Evolutionary conservation across 495 filamentous ascomycete genomes (phyloP).

Genomic region (Talaromyces borbonicus): DNA sequence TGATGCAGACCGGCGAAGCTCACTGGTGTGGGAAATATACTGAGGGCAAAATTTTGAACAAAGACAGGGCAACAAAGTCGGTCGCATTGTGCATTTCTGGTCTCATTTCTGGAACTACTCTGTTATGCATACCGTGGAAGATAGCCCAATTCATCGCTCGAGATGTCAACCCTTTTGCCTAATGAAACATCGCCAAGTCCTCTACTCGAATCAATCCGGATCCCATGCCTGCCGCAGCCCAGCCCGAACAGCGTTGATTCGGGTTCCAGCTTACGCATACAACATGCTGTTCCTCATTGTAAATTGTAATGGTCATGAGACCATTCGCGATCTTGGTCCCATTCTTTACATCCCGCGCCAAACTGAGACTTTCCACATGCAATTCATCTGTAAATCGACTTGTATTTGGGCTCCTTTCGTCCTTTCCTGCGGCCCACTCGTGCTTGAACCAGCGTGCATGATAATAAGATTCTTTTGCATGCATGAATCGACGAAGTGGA

Average conservation of each 20-base stretch:
- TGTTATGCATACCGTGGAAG: too few relatives aligned
- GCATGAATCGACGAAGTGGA: conserved; percentile 43
- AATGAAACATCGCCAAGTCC: conserved; percentile 44
- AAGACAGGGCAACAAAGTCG: too few relatives aligned
- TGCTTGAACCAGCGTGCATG: conserved; percentile 55
- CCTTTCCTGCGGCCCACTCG: conserved; percentile 39
- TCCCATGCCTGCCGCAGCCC: conserved; percentile 53
- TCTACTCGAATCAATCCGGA: conserved; percentile 59
- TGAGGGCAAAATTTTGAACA: too few relatives aligned
- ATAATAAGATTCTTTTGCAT: conserved; percentile 43
- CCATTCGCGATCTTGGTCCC: conserved; percentile 26
- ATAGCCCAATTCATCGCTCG: not conserved
- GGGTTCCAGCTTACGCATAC: conserved; percentile 56
- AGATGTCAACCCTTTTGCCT: not conserved
- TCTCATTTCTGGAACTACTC: too few relatives aligned
- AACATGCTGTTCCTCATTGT: conserved; percentile 48
- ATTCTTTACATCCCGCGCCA: conserved; percentile 21
- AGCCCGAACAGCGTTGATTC: conserved; percentile 50
- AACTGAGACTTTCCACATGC: conserved; percentile 34
- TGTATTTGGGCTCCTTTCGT: conserved; percentile 27
- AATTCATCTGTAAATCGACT: conserved; percentile 53
- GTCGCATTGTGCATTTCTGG: too few relatives aligned
- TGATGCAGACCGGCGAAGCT: too few relatives aligned
- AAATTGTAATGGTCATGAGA: conserved; percentile 37
- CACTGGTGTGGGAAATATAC: too few relatives aligned